These are phyloP conservation scores for Liriodendron chinense DNA, from an alignment of 164 flowering plant species.

Conservation along the genomic window DNA sequence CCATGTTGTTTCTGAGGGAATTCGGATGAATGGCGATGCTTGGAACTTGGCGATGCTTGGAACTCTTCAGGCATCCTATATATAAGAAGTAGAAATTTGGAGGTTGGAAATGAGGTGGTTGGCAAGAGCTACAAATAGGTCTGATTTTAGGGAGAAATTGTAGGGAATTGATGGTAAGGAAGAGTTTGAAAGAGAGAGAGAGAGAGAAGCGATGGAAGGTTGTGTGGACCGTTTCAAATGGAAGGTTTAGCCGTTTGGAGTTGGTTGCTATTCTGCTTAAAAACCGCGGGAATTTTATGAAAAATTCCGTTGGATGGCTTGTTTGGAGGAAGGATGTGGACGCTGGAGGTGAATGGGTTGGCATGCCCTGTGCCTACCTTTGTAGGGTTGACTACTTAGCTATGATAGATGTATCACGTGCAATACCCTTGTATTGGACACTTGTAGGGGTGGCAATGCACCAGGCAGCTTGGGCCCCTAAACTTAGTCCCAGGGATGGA, in stretches of 20 bases:
- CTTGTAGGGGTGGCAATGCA: no score
- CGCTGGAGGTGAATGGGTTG: no score
- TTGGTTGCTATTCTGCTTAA: slow-evolving; percentile 5
- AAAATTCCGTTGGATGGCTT: slow-evolving; percentile 2
- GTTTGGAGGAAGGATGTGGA: no score
- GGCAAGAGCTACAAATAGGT: background rate
- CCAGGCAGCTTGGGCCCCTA: no score
- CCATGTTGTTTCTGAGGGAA: slow-evolving; percentile 12
- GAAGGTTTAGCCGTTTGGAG: slow-evolving; percentile 4
- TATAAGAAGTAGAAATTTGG: background rate
- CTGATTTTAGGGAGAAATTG: slow-evolving; percentile 2
- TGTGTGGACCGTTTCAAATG: slow-evolving; percentile 9
- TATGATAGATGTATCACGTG: no score
- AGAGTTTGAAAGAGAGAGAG: background rate
- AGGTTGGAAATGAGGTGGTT: slow-evolving; percentile 9
- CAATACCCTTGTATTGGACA: no score
- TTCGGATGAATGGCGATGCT: slow-evolving; percentile 2
- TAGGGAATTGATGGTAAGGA: slow-evolving; percentile 2
- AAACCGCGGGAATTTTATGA: background rate
- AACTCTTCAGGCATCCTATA: no score
- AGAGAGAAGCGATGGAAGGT: background rate
- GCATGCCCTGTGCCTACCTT: no score
- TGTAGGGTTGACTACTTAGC: no score
- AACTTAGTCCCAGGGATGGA: no score
- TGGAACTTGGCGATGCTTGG: background rate